Percentiles rank a stretch among this genome's conserved stretches.
Conservation (phyloP, 768 basidiomycete species). For the Naganishia onofrii region DNA sequence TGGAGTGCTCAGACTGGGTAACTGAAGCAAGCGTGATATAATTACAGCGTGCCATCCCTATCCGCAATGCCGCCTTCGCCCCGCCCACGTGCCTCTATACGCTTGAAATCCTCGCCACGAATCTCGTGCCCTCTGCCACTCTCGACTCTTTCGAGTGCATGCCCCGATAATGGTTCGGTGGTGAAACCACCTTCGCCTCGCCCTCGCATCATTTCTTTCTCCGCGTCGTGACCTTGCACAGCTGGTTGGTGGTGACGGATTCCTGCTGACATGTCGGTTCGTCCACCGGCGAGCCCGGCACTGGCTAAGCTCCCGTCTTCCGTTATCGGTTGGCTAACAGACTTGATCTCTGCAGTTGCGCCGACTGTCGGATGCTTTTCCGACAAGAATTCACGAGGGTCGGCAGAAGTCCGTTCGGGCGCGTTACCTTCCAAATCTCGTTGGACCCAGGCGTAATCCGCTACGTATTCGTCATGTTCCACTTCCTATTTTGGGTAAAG, state of each 20-base stretch:
- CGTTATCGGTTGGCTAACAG: conserved; percentile 13
- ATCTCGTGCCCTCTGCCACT: conserved; percentile 15
- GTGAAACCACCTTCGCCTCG: conserved; percentile 19
- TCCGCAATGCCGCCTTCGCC: conserved; percentile 29
- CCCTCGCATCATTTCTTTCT: conserved; percentile 22
- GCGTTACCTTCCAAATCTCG: conserved; percentile 48
- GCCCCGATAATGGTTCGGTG: not conserved
- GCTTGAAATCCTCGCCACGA: conserved; percentile 25
- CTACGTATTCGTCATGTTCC: conserved; percentile 49
- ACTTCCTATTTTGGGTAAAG: conserved; percentile 37
- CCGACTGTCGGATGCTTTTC: conserved; percentile 2
- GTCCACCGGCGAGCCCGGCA: not conserved
- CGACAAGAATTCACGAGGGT: conserved; percentile 22
- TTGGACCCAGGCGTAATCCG: conserved; percentile 49
- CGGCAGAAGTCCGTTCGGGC: conserved; percentile 16
- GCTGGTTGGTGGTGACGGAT: not conserved
- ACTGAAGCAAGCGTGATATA: not conserved
- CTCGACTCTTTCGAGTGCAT: conserved; percentile 19
- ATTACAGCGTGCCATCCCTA: not conserved
- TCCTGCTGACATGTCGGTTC: conserved; percentile 1
- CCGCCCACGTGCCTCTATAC: conserved; percentile 22
- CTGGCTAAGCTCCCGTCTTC: conserved; percentile 21
- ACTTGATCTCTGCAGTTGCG: conserved; percentile 18
- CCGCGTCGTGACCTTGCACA: conserved; percentile 1
- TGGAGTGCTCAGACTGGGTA: not conserved